Evolutionary conservation across 192 early-diverging fungal genomes (phyloP).

Genomic region (Entomortierella parvispora): DNA sequence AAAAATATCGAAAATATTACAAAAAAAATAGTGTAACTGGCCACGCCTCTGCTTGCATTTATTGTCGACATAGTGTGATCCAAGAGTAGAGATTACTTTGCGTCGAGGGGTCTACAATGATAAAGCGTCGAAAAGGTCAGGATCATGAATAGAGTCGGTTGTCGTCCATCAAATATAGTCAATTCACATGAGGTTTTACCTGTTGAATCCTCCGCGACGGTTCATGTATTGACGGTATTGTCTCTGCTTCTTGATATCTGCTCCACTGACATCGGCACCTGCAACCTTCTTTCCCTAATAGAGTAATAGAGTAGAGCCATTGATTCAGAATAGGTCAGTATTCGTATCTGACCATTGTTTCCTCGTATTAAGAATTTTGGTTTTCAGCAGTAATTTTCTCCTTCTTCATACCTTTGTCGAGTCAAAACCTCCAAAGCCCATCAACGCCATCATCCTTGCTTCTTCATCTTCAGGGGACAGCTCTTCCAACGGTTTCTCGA

Average conservation of each 20-base stretch:
- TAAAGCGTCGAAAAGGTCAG: neutral
- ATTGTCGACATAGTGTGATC: no score
- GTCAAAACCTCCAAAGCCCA: constrained; percentile 92
- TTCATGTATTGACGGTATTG: constrained; percentile 97
- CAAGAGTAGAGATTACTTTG: constrained; percentile 1
- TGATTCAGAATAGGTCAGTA: no score
- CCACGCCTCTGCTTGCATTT: no score
- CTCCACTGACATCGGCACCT: constrained; percentile 77
- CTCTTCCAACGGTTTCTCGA: constrained; percentile 22
- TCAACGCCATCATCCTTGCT: constrained; percentile 81
- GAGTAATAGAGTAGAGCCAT: no score
- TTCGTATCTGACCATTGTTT: no score
- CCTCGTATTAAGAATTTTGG: no score
- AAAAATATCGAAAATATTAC: neutral
- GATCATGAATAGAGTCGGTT: neutral
- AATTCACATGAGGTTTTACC: constrained; percentile 34
- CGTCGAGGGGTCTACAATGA: constrained; percentile 18
- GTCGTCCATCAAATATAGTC: neutral
- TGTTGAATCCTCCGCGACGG: constrained; percentile 89
- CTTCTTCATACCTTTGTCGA: constrained; percentile 76
- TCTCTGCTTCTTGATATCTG: constrained; percentile 86
- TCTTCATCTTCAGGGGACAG: constrained; percentile 69
- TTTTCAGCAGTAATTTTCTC: no score
- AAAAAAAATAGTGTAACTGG: neutral
- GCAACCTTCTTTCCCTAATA: constrained; percentile 82